Conservation (phyloP, 2,329 filamentous ascomycete species). For the Paecilomyces sp. region DNA sequence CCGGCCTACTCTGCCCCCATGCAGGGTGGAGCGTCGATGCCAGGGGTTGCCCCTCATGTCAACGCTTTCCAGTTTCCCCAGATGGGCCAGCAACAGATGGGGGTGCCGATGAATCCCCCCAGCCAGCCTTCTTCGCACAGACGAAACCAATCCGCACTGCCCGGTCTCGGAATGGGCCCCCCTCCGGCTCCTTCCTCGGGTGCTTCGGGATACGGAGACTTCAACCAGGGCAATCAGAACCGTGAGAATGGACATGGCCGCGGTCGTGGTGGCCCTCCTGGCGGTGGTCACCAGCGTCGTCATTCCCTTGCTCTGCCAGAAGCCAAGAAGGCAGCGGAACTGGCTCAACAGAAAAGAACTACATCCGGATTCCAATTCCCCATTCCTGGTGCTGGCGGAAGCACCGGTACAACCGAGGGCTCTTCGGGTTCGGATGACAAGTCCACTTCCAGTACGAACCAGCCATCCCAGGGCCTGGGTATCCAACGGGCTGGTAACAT, state of each 20-base stretch:
- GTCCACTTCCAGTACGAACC: conserved; percentile 33
- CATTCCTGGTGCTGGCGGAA: conserved; percentile 58
- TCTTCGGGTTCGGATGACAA: conserved; percentile 50
- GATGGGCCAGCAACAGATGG: conserved; percentile 62
- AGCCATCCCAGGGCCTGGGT: conserved; percentile 55
- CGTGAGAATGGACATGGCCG: conserved; percentile 66
- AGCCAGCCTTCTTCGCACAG: conserved; percentile 76
- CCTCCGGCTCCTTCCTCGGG: conserved; percentile 87
- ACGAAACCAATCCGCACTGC: conserved; percentile 94
- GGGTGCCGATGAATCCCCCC: conserved; percentile 66
- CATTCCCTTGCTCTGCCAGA: conserved; percentile 93
- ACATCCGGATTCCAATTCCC: conserved; percentile 94
- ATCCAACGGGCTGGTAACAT: conserved; percentile 71
- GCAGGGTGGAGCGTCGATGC: conserved; percentile 62
- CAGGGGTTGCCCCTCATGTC: conserved; percentile 66
- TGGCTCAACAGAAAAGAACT: conserved; percentile 93
- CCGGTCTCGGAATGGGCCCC: conserved; percentile 84
- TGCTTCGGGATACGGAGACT: conserved; percentile 78
- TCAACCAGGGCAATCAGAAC: conserved; percentile 60
- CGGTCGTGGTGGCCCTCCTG: conserved; percentile 63
- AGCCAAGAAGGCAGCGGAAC: conserved; percentile 93
- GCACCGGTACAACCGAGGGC: conserved; percentile 42
- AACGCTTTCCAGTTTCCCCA: conserved; percentile 87
- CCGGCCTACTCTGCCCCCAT: conserved; percentile 64
- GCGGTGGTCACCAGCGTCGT: conserved; percentile 78